Percentiles rank a stretch among this genome's conserved stretches.
These are phyloP conservation scores for Chenopodium berlandieri DNA, from an alignment of 148 eudicot genomes.

Conservation along the genomic window DNA sequence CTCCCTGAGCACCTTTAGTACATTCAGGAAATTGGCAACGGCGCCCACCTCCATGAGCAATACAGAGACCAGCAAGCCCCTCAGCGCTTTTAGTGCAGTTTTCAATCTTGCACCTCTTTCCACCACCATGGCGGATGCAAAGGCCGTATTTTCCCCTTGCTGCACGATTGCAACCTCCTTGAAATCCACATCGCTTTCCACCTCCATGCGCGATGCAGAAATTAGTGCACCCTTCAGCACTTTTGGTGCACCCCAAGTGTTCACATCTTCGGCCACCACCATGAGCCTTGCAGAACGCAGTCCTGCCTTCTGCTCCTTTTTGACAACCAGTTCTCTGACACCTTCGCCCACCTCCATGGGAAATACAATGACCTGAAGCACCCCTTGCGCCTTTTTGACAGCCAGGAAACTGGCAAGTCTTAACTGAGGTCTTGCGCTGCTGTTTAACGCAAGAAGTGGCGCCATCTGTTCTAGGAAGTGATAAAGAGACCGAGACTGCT, in stretches of 20 bases:
- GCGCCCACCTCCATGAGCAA: slow-evolving; percentile 85
- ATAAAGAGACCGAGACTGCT: slow-evolving; percentile 1
- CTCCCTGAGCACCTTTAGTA: slow-evolving; percentile 77
- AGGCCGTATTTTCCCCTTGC: slow-evolving; percentile 77
- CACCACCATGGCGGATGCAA: slow-evolving; percentile 85
- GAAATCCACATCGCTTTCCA: slow-evolving; percentile 58
- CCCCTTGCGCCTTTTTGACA: slow-evolving; percentile 74
- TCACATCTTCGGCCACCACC: slow-evolving; percentile 78
- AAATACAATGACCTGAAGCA: slow-evolving; percentile 68
- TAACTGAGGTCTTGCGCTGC: slow-evolving; percentile 40
- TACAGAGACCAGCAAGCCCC: slow-evolving; percentile 61
- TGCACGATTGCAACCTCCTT: slow-evolving; percentile 58
- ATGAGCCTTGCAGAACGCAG: slow-evolving; percentile 72
- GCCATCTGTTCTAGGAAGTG: slow-evolving; percentile 18
- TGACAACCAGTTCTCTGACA: slow-evolving; percentile 58
- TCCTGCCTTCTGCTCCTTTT: slow-evolving; percentile 81
- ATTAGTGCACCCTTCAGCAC: slow-evolving; percentile 77
- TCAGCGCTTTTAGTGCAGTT: slow-evolving; percentile 71
- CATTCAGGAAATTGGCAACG: slow-evolving; percentile 62
- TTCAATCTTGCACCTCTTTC: slow-evolving; percentile 68
- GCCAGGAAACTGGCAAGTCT: slow-evolving; percentile 53
- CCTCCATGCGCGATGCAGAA: slow-evolving; percentile 81
- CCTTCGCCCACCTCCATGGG: slow-evolving; percentile 78
- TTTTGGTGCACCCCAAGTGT: slow-evolving; percentile 64
- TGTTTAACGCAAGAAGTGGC: slow-evolving; percentile 20